Evolutionary conservation across 148 eudicot species (phyloP).

Genomic region (Arbutus unedo): DNA sequence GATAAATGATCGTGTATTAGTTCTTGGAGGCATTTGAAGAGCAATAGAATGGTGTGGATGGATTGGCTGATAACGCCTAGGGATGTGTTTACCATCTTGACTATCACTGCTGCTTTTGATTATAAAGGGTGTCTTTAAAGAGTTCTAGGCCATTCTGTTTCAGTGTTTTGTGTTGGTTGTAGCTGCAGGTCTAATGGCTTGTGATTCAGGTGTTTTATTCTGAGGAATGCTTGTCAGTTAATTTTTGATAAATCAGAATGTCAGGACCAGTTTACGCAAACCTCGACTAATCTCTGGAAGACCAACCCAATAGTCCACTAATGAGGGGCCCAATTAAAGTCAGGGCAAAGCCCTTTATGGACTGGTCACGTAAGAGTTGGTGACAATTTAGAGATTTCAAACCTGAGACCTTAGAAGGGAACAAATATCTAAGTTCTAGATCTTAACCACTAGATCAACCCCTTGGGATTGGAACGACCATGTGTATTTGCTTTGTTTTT

Average conservation of each 20-base stretch:
- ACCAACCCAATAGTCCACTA: too few relatives aligned
- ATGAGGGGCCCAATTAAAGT: too few relatives aligned
- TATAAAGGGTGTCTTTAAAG: neutral
- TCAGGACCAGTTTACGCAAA: too few relatives aligned
- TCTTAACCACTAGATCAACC: too few relatives aligned
- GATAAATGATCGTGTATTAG: neutral
- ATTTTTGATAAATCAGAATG: too few relatives aligned
- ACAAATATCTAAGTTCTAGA: too few relatives aligned
- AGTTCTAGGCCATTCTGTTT: neutral
- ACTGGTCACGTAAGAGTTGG: too few relatives aligned
- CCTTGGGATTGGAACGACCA: too few relatives aligned
- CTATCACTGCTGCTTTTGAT: neutral
- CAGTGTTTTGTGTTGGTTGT: neutral
- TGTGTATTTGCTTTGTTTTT: neutral
- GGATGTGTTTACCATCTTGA: neutral
- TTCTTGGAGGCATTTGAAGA: neutral
- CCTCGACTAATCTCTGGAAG: too few relatives aligned
- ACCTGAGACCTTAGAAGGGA: too few relatives aligned
- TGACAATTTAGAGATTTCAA: too few relatives aligned
- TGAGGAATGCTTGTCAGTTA: neutral
- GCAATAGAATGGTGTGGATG: neutral
- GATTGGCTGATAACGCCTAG: neutral
- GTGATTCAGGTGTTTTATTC: neutral
- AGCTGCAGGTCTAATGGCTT: neutral
- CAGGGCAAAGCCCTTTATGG: too few relatives aligned